These are phyloP conservation scores for Ascoidea tarda DNA, from an alignment of 805 yeast species.

Conservation along the genomic window DNA sequence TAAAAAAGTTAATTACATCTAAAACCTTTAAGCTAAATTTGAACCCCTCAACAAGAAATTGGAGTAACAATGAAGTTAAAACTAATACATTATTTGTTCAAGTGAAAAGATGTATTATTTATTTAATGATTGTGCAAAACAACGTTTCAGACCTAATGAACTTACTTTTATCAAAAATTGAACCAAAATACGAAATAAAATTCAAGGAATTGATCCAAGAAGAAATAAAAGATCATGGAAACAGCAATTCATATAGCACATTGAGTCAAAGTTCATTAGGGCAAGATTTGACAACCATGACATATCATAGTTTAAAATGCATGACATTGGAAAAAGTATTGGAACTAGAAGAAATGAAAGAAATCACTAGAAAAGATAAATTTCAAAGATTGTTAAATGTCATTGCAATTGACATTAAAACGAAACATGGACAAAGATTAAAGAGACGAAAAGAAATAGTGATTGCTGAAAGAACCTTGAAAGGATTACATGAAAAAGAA, in stretches of 20 bases:
- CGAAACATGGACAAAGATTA: conserved; percentile 37
- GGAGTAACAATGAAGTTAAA: conserved; percentile 36
- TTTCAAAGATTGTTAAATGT: conserved; percentile 73
- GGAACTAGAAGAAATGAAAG: conserved; percentile 58
- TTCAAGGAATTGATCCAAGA: conserved; percentile 41
- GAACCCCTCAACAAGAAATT: conserved; percentile 12
- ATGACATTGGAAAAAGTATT: conserved; percentile 61
- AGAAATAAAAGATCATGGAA: conserved; percentile 28
- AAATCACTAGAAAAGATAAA: conserved; percentile 49
- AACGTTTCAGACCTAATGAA: conserved; percentile 52
- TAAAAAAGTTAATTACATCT: conserved; percentile 26
- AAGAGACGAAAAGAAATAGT: conserved; percentile 31
- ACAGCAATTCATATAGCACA: conserved; percentile 26
- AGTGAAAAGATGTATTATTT: conserved; percentile 70
- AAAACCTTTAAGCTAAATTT: conserved; percentile 29
- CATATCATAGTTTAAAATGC: conserved; percentile 68
- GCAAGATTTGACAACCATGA: conserved; percentile 31
- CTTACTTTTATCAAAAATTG: conserved; percentile 51
- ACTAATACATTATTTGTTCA: conserved; percentile 49
- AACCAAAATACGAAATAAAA: conserved; percentile 51
- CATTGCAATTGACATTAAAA: conserved; percentile 66
- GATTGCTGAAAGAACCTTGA: conserved; percentile 28
- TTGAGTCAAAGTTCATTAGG: conserved; percentile 31
- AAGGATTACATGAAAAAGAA: conserved; percentile 30
- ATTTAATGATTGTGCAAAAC: conserved; percentile 71